Conservation (phyloP, 1,139 yeast genomes). For the Yamadazyma triangularis region DNA sequence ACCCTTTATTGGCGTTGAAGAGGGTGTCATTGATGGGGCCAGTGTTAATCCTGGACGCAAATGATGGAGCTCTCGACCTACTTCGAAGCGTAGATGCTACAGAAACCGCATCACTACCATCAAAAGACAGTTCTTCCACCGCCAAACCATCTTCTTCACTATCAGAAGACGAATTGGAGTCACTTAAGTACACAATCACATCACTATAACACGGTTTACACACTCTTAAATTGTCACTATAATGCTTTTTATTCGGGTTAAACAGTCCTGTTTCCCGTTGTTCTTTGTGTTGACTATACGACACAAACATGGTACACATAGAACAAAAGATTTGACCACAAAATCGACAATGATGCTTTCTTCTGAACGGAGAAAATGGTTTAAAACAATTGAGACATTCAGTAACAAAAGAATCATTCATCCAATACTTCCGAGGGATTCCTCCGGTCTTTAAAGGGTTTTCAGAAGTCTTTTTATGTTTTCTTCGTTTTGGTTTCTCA, state of each 20-base stretch:
- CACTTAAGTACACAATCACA: slow-evolving; percentile 62
- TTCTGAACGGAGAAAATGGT: slow-evolving; percentile 70
- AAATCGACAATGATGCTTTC: slow-evolving; percentile 92
- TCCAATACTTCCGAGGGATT: slow-evolving; percentile 75
- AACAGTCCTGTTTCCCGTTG: slow-evolving; percentile 23
- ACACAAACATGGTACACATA: slow-evolving; percentile 73
- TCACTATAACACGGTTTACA: slow-evolving; percentile 76
- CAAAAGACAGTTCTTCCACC: too few relatives aligned
- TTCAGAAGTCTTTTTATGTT: slow-evolving; percentile 31
- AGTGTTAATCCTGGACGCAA: slow-evolving; percentile 4
- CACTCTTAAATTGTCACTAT: slow-evolving; percentile 69
- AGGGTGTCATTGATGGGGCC: slow-evolving; percentile 4
- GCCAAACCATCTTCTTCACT: too few relatives aligned
- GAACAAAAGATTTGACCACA: slow-evolving; percentile 96
- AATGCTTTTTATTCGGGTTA: slow-evolving; percentile 20
- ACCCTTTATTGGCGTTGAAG: slow-evolving; percentile 15
- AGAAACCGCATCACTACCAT: slow-evolving; percentile 16
- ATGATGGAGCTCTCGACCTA: slow-evolving; percentile 22
- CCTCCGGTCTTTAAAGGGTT: slow-evolving; percentile 47
- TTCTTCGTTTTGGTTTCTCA: slow-evolving; percentile 13
- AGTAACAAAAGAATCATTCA: slow-evolving; percentile 83
- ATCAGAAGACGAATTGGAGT: slow-evolving; percentile 43
- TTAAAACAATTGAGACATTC: slow-evolving; percentile 78
- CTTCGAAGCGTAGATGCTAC: slow-evolving; percentile 16
- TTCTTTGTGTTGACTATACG: slow-evolving; percentile 65